These are phyloP conservation scores for Yamadazyma mexicana DNA, from an alignment of 1,139 yeast species.

Conservation along the genomic window DNA sequence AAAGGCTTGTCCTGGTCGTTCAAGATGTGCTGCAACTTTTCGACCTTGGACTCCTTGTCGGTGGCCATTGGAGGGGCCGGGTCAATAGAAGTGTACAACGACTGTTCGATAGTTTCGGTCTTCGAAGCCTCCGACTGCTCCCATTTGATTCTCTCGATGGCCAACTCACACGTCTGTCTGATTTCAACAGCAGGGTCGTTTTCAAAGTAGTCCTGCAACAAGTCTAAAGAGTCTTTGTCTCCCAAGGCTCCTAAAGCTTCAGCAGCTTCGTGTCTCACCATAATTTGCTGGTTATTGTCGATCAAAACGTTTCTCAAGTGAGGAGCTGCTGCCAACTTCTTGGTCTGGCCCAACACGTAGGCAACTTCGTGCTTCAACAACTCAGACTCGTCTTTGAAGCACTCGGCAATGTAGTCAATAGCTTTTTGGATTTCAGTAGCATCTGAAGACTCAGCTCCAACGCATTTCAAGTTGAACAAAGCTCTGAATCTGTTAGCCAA, in stretches of 20 bases:
- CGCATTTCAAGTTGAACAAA: slow-evolving; percentile 80
- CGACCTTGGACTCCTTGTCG: slow-evolving; percentile 56
- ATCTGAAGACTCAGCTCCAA: slow-evolving; percentile 64
- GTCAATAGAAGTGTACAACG: slow-evolving; percentile 84
- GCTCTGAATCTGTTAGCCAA: slow-evolving; percentile 92
- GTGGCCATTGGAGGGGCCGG: slow-evolving; percentile 96
- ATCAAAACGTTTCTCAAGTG: slow-evolving; percentile 70
- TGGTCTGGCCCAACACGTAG: slow-evolving; percentile 96
- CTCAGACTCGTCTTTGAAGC: slow-evolving; percentile 83
- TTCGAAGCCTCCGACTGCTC: slow-evolving; percentile 67
- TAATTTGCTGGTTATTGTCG: slow-evolving; percentile 72
- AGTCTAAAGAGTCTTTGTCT: slow-evolving; percentile 68
- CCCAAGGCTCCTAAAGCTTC: slow-evolving; percentile 98
- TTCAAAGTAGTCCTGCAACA: slow-evolving; percentile 61
- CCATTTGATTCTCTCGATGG: slow-evolving; percentile 94
- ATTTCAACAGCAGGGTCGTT: slow-evolving; percentile 86
- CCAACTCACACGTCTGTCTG: slow-evolving; percentile 96
- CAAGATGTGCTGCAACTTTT: slow-evolving; percentile 63
- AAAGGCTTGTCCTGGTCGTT: slow-evolving; percentile 77
- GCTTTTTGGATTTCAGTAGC: slow-evolving; percentile 59
- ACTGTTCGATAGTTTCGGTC: slow-evolving; percentile 68
- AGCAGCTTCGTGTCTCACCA: slow-evolving; percentile 99
- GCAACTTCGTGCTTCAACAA: slow-evolving; percentile 97
- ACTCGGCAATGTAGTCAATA: slow-evolving; percentile 78
- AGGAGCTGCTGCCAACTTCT: slow-evolving; percentile 75